Conservation (phyloP, 208 protist genomes). For the Trypanosoma lewisi region DNA sequence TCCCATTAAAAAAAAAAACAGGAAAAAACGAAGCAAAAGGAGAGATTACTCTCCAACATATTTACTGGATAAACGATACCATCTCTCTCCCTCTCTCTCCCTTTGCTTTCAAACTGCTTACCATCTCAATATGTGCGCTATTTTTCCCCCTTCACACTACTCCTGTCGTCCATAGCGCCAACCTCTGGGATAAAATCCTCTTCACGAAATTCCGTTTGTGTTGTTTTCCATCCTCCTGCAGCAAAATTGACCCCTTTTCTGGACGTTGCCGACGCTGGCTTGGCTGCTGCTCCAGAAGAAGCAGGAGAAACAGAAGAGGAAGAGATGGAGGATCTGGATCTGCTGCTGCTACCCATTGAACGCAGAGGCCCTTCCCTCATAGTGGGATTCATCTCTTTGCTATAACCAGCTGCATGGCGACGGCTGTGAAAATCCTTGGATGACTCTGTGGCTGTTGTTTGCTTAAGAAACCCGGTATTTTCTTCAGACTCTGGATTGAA, state of each 20-base stretch:
- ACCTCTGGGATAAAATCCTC: conserved; percentile 55
- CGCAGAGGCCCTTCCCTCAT: conserved; percentile 52
- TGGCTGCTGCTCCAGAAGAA: neutral
- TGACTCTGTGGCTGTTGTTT: conserved; percentile 4
- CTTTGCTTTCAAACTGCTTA: neutral
- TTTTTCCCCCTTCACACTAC: neutral
- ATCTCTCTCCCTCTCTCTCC: neutral
- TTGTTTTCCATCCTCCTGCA: conserved; percentile 56
- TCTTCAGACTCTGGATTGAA: conserved; percentile 65
- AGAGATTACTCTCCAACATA: too few species aligned
- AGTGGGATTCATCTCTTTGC: conserved; percentile 50
- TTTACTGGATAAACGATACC: too few species aligned
- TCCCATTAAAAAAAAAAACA: too few species aligned
- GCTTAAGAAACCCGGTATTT: conserved; percentile 48
- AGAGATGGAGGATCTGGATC: too few species aligned
- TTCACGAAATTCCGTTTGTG: conserved; percentile 53
- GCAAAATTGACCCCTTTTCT: conserved; percentile 58
- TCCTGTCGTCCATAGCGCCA: neutral
- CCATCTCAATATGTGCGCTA: too few species aligned
- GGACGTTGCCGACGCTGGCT: neutral
- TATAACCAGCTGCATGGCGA: conserved; percentile 18
- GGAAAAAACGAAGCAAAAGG: too few species aligned
- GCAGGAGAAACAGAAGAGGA: neutral
- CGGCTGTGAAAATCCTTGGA: conserved; percentile 1
- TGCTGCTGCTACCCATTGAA: neutral